These are phyloP conservation scores for Camellia lanceoleosa DNA, from an alignment of 148 eudicot genomes.

Conservation along the genomic window DNA sequence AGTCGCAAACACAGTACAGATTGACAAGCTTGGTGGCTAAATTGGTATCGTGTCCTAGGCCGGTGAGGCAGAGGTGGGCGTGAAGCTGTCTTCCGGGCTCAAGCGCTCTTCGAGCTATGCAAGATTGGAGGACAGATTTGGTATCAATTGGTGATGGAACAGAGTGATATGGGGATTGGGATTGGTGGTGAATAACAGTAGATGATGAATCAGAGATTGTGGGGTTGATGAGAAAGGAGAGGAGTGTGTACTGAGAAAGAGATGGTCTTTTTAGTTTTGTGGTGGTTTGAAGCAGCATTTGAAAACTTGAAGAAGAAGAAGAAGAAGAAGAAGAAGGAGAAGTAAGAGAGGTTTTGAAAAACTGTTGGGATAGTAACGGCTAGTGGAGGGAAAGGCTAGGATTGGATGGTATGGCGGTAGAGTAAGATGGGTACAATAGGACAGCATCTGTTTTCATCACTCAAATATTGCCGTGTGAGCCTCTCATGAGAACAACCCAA, in stretches of 20 bases:
- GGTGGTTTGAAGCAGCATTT: constrained; percentile 19
- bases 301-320: background rate
- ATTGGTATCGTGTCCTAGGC: constrained; percentile 38
- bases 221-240: constrained; percentile 4
- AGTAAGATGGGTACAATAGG: background rate
- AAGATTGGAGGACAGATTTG: constrained; percentile 46
- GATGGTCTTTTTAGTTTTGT: constrained; percentile 9
- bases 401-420: background rate
- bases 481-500: too few species aligned
- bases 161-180: constrained; percentile 14
- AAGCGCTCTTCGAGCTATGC: constrained; percentile 50
- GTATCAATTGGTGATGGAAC: background rate
- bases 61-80: constrained; percentile 50
- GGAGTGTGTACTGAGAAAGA: background rate
- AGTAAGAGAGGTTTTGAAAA: background rate
- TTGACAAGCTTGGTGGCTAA: constrained; percentile 70
- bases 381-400: background rate
- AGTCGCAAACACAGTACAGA: constrained; percentile 55
- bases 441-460: background rate
- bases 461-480: too few species aligned
- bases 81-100: constrained; percentile 82
- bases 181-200: background rate
- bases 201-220: constrained; percentile 2
- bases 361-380: background rate
- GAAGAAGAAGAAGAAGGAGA: too few species aligned